A percentile compares a stretch with the other conserved stretches of the same genome.
Conservation (phyloP, 2,329 filamentous ascomycete genomes). For the Verticillium longisporum region DNA sequence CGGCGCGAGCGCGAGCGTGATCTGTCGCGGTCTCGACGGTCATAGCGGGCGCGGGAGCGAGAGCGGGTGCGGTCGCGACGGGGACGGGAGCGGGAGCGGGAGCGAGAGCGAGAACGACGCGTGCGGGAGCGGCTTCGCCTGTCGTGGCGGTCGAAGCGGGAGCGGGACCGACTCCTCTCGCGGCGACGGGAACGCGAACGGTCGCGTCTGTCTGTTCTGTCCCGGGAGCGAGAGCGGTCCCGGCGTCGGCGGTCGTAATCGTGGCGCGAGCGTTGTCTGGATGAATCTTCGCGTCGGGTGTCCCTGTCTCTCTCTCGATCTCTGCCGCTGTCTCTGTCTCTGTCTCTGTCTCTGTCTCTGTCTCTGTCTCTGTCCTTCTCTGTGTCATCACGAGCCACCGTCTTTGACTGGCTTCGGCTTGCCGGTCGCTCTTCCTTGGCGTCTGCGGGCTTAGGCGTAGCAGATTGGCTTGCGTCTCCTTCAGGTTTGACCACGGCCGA, state of each 20-base stretch:
- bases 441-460: conserved; percentile 4
- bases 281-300: conserved; percentile 21
- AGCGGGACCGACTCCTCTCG: neutral
- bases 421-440: conserved; percentile 6
- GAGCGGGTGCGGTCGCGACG: conserved; percentile 29
- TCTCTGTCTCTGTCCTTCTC: conserved; percentile 10
- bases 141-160: conserved; percentile 17
- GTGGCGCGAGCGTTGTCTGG: conserved; percentile 27
- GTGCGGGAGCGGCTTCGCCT: conserved; percentile 23
- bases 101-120: conserved; percentile 22
- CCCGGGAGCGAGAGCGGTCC: conserved; percentile 26
- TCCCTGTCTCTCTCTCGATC: conserved; percentile 14
- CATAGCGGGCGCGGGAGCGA: conserved; percentile 13
- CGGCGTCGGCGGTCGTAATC: conserved; percentile 22
- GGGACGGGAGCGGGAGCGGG: conserved; percentile 21
- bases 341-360: neutral
- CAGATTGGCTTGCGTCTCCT: conserved; percentile 18
- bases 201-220: conserved; percentile 24
- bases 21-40: conserved; percentile 25
- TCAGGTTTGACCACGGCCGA: conserved; percentile 24
- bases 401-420: conserved; percentile 15
- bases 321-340: neutral
- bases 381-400: conserved; percentile 1
- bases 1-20: conserved; percentile 17
- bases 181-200: conserved; percentile 29